Conservation (phyloP, 2,329 filamentous ascomycete species). For the Sphaerulina vaccinii region DNA sequence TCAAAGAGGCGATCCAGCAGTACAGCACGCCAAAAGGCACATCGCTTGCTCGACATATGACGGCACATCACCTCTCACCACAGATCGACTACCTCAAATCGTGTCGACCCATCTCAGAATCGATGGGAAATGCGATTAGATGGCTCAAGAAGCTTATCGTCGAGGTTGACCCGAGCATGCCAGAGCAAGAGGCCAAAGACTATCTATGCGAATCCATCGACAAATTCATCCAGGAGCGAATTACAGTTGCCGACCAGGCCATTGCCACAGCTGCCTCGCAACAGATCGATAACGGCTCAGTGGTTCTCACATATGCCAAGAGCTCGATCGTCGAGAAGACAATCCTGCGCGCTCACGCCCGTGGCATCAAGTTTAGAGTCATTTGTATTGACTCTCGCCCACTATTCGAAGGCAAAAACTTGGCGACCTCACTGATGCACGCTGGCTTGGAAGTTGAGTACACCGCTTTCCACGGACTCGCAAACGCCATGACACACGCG, state of each 20-base stretch:
- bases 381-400: slow-evolving; percentile 78
- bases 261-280: slow-evolving; percentile 74
- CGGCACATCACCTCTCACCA: slow-evolving; percentile 83
- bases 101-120: slow-evolving; percentile 92
- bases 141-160: slow-evolving; percentile 92
- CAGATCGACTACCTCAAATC: slow-evolving; percentile 94
- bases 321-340: slow-evolving; percentile 83
- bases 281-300: slow-evolving; percentile 75
- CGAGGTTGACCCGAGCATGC: slow-evolving; percentile 80
- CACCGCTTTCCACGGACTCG: slow-evolving; percentile 73
- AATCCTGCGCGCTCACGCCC: slow-evolving; percentile 67
- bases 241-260: slow-evolving; percentile 80
- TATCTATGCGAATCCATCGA: slow-evolving; percentile 79
- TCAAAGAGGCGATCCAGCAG: slow-evolving; percentile 90
- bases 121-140: slow-evolving; percentile 94
- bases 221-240: slow-evolving; percentile 83
- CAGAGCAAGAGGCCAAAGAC: slow-evolving; percentile 78
- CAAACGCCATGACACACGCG: slow-evolving; percentile 67
- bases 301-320: slow-evolving; percentile 82
- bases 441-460: slow-evolving; percentile 78
- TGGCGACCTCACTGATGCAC: slow-evolving; percentile 69
- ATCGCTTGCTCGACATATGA: slow-evolving; percentile 86
- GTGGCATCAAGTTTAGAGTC: slow-evolving; percentile 76
- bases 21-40: slow-evolving; percentile 85
- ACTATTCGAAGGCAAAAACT: slow-evolving; percentile 66